Conservation (phyloP, 2,329 filamentous ascomycete species). For the Juglanconis sp. region DNA sequence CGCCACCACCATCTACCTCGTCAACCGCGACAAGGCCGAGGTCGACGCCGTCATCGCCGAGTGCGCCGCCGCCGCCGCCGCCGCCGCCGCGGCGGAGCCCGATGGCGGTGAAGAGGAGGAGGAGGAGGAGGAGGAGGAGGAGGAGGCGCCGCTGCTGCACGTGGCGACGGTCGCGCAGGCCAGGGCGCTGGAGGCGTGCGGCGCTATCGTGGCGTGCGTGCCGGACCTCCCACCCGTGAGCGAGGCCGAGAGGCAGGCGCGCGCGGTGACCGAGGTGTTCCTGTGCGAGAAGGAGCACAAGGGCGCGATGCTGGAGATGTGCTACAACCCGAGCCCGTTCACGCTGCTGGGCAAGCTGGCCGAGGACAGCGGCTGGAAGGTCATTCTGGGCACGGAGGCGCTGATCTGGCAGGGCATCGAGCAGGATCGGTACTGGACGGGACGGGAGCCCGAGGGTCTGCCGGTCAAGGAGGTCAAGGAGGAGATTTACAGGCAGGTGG, state of each 20-base stretch:
- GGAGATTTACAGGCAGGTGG: constrained; percentile 35
- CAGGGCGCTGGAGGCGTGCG: constrained; percentile 52
- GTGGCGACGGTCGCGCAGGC: constrained; percentile 63
- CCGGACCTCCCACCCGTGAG: constrained; percentile 72
- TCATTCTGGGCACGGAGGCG: constrained; percentile 73
- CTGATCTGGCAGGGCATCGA: constrained; percentile 76
- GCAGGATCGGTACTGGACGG: constrained; percentile 66
- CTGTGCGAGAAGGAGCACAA: constrained; percentile 45
- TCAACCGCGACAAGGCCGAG: constrained; percentile 69
- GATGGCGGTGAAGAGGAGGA: too few relatives aligned
- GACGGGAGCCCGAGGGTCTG: constrained; percentile 53
- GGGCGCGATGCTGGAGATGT: constrained; percentile 76
- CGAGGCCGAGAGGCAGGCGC: constrained; percentile 56
- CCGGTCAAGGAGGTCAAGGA: constrained; percentile 59
- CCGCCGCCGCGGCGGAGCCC: too few relatives aligned
- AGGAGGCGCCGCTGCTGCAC: constrained; percentile 44
- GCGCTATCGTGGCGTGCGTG: constrained; percentile 69
- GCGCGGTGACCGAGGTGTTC: constrained; percentile 52
- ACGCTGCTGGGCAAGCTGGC: constrained; percentile 64
- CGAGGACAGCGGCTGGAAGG: constrained; percentile 63
- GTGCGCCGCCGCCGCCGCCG: constrained; percentile 38
- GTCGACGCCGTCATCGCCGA: constrained; percentile 65
- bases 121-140: too few relatives aligned
- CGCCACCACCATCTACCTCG: constrained; percentile 68
- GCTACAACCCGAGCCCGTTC: constrained; percentile 71